Evolutionary conservation across 805 yeast species (phyloP).

Genomic region (Sugiyamaella marilandica): DNA sequence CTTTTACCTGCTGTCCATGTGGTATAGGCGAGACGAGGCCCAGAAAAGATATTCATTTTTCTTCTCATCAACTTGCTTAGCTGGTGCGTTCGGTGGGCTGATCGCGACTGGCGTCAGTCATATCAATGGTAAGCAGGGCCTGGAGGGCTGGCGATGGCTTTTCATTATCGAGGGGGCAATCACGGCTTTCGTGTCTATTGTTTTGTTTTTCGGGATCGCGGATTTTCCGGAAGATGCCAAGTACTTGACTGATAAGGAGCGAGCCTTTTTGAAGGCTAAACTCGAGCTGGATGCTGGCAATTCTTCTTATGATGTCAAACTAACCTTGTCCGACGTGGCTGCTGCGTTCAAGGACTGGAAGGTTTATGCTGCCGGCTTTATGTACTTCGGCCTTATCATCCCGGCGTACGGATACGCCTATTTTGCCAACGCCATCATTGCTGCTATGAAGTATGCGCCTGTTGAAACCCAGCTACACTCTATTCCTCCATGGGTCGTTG

Average conservation of each 20-base stretch:
- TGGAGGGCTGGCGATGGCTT: constrained; percentile 52
- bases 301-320: constrained; percentile 47
- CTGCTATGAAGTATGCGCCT: constrained; percentile 58
- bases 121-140: constrained; percentile 42
- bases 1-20: constrained; percentile 62
- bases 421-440: constrained; percentile 65
- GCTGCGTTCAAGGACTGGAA: constrained; percentile 56
- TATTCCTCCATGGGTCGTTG: constrained; percentile 78
- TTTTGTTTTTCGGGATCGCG: constrained; percentile 47
- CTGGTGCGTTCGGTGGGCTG: constrained; percentile 77
- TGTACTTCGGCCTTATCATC: constrained; percentile 60
- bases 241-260: constrained; percentile 49
- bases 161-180: constrained; percentile 48
- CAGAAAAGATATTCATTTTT: constrained; percentile 66
- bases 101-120: constrained; percentile 60
- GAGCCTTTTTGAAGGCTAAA: constrained; percentile 53
- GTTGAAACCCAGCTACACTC: constrained; percentile 75
- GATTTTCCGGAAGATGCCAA: constrained; percentile 70
- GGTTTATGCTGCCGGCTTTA: constrained; percentile 52
- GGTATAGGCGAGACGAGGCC: constrained; percentile 59
- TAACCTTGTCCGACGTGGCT: constrained; percentile 43
- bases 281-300: constrained; percentile 49
- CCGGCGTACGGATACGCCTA: constrained; percentile 76
- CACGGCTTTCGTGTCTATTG: constrained; percentile 33
- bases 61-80: constrained; percentile 65